Percentiles rank a stretch among this genome's conserved stretches.
Conservation (phyloP, 1,284 basidiomycete genomes). For the Trichosporon coremiiforme region DNA sequence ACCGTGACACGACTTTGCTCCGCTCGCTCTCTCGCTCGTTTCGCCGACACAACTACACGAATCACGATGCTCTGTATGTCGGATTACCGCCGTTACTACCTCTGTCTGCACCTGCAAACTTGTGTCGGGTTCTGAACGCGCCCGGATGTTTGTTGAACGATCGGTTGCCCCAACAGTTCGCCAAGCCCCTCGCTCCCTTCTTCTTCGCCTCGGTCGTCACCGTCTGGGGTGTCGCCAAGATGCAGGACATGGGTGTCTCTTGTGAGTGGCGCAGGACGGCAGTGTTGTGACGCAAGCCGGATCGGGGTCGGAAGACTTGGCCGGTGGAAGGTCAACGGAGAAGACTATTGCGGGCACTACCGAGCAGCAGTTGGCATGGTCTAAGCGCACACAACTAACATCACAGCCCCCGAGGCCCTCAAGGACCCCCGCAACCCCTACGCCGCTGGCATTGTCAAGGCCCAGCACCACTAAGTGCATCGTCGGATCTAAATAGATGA, state of each 20-base stretch:
- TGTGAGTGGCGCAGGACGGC: conserved; percentile 39
- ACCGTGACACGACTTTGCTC: neutral
- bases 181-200: conserved; percentile 52
- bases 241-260: conserved; percentile 44
- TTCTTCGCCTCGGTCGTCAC: conserved; percentile 46
- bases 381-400: conserved; percentile 19
- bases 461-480: conserved; percentile 28
- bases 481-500: conserved; percentile 21
- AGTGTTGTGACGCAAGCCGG: neutral
- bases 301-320: too few relatives aligned
- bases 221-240: conserved; percentile 46
- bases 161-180: conserved; percentile 35
- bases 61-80: neutral
- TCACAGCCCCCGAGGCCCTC: conserved; percentile 41
- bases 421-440: conserved; percentile 48
- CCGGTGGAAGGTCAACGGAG: too few relatives aligned
- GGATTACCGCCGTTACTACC: neutral
- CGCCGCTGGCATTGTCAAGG: conserved; percentile 33
- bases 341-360: too few relatives aligned
- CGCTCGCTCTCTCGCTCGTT: neutral
- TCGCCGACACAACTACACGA: neutral
- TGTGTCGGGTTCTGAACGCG: neutral
- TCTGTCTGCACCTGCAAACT: neutral
- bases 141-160: neutral
- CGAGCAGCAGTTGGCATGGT: too few relatives aligned